These are phyloP conservation scores for Salvia miltiorrhiza DNA, from an alignment of 257 asterid species.

Conservation along the genomic window DNA sequence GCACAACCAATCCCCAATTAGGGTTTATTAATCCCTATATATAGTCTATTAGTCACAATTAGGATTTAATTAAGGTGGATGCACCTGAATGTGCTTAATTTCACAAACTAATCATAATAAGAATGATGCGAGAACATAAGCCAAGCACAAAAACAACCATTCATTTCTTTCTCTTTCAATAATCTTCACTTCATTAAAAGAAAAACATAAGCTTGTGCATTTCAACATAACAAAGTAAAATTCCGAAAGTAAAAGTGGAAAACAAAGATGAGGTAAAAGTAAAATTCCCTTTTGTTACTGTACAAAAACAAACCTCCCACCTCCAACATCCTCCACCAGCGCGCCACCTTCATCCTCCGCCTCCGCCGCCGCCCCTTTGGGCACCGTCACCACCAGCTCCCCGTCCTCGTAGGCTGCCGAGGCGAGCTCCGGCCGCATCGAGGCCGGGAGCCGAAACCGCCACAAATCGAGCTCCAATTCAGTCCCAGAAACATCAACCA, in stretches of 20 bases:
- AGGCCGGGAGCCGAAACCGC: conserved; percentile 70
- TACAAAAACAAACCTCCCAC: conserved; percentile 52
- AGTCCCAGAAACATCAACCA: conserved; percentile 31
- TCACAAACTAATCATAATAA: not conserved
- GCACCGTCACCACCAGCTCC: conserved; percentile 72
- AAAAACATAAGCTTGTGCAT: not conserved
- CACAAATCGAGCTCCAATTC: conserved; percentile 69
- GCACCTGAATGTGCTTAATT: no score
- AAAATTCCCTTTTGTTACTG: conserved; percentile 26
- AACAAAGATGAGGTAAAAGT: not conserved
- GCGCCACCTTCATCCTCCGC: not conserved
- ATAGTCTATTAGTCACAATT: no score
- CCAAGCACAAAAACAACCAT: not conserved
- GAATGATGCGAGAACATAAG: not conserved
- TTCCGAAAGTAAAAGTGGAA: not conserved
- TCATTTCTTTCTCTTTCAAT: not conserved
- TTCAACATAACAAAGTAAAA: not conserved
- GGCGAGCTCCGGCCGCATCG: conserved; percentile 57
- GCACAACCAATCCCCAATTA: no score
- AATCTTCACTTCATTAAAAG: not conserved
- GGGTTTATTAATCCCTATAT: no score
- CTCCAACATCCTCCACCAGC: conserved; percentile 29
- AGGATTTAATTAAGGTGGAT: no score
- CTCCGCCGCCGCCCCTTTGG: conserved; percentile 42
- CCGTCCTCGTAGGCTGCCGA: conserved; percentile 49